Base-by-base conservation (phyloP, 1,284 basidiomycete species). In the Pascua guehoae region DNA sequence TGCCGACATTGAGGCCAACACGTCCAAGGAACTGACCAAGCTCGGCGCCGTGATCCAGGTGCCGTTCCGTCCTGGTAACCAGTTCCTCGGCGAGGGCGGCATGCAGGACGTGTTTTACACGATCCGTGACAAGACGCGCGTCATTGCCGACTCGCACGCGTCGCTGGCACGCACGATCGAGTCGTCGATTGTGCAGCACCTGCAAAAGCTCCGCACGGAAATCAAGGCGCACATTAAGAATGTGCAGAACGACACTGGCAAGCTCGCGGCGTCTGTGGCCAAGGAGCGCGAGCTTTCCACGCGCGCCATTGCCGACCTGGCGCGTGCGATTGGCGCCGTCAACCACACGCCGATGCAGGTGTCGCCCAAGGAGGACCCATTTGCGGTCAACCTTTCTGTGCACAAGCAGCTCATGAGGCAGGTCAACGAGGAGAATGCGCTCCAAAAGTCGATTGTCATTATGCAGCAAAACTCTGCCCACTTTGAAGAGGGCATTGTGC, bases 141-240 rank as follows among this genome's bases (percentile, higher is more conserved):
- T 84, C 57, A 92, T 98, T 65, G 93, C 95, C 10, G 95, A 98
- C 79, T 90, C 96, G 62, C 94, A 98, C 74, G 91, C 94, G 24
- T 96, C 95, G 72, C 84, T 98, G 8, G 94, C 94, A 4, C 87
- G 93, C 61, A 98, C 95, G 4, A 89, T 98, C 70, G 94, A 98
- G 69, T 90, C 89, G 46, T 96, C 92, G 14, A 98, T 98, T 67
- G 95, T 98, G 2, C 93, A 98, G 78, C 96, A 98, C 76, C 83
- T 98, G 40, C 89, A 96, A 78, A 98, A 98, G 79, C 83, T 98
- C 36, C 82, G 89, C 47, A 81, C 86, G 12, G 95, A 98, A 79
- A 93, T 98, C 79, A 98, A 98, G 80, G 94, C 94, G 2, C 95
- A 98, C 79, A 88, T 78, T 74, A 94, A 91, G 89, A 97, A 97